phyloP scores from a whole-genome alignment of 129 eudicot genomes.

The Flaveria brownii region DNA sequence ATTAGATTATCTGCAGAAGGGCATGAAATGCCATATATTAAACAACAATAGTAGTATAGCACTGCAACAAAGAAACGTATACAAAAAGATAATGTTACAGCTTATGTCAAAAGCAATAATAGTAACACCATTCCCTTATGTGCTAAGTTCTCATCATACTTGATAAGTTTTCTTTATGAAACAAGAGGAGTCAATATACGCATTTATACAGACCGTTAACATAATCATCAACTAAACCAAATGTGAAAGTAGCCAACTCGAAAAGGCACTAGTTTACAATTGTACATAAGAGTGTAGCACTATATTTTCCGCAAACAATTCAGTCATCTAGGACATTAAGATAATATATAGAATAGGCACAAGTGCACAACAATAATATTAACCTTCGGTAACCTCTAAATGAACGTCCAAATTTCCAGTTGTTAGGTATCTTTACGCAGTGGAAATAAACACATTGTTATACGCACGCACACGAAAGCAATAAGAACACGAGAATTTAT shows the following conservation, averaged over 20 bases:
- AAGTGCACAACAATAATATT: slow-evolving; percentile 14
- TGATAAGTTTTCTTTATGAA: neutral
- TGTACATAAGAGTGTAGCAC: slow-evolving; percentile 2
- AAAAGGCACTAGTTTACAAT: slow-evolving; percentile 10
- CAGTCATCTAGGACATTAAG: slow-evolving; percentile 18
- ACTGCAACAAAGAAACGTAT: neutral
- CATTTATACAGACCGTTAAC: neutral
- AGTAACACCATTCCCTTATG: slow-evolving; percentile 1
- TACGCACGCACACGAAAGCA: too few species aligned
- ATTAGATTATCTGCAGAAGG: neutral
- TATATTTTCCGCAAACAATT: neutral
- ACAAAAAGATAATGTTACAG: slow-evolving; percentile 5
- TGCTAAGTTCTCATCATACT: slow-evolving; percentile 12
- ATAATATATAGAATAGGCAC: neutral
- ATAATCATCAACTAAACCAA: slow-evolving; percentile 12
- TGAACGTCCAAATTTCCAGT: neutral
- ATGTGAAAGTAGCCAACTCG: slow-evolving; percentile 8
- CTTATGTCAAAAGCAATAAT: slow-evolving; percentile 13
- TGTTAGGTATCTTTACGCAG: too few species aligned
- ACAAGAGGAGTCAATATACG: neutral
- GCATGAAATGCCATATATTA: neutral
- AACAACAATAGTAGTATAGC: neutral
- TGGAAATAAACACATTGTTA: too few species aligned
- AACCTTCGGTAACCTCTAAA: slow-evolving; percentile 17
- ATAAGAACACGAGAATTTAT: too few species aligned